Base-by-base conservation (phyloP, 208 protist species). In the Pavlovales sp. region DNA sequence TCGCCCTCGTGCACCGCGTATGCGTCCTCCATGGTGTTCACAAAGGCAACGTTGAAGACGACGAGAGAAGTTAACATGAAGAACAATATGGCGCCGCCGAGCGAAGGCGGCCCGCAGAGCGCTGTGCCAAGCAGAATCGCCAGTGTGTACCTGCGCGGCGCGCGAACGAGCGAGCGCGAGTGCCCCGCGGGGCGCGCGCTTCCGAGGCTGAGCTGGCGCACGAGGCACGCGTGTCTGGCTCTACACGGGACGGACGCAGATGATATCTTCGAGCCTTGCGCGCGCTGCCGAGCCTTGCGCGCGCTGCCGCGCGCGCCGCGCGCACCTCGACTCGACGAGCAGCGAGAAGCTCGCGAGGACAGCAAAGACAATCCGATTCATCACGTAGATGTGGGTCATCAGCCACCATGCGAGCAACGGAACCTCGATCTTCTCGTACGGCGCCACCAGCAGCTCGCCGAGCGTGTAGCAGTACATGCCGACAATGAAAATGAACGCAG, bases 1-100 rank as follows among this genome's bases (percentile, higher is more conserved):
- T n/a, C 20, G 39, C 11, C 37, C 11, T 2, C 11, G 4, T 1
- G 2, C 10, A 81, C 8, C n/a, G 34, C n/a, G 20, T 77, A 0
- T 0, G 5, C 71, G 14, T 0, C 4, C 8, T 79, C 75, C n/a
- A 40, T 38, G n/a, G 38, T 42, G 11, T 10, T 0, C 10, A 81
- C 10, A 39, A 47, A 81, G 38, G 39, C 41, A 2, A 81, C 5
- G 77, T 81, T 81, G 77, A 81, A 81, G 39, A 81, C 77, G 14
- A 81, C 32, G 41, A 81, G 32, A 1, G 77, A 36, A 5, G 4
- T 10, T 14, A 81, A 7, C 10, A 32, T 0, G 28, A 81, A 81
- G 77, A 8, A 7, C 26, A 81, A 26, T 2, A 5, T 46, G 22
- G 39, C 32, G 39, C 2, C 22, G 26, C 77, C 77, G 41, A 81